Evolutionary conservation across 805 yeast genomes (phyloP).

Genomic region (Jamesozyma gamospora): DNA sequence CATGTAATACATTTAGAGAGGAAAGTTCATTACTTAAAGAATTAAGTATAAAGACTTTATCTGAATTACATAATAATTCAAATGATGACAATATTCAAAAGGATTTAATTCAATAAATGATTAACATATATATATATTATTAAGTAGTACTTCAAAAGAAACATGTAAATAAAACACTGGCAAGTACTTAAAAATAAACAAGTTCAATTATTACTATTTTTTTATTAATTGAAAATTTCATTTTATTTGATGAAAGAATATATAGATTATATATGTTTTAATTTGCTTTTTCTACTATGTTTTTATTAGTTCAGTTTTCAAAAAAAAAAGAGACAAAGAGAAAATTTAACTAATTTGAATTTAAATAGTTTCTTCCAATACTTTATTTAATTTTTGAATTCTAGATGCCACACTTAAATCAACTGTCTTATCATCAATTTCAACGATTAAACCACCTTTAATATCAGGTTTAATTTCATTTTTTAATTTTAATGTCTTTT

Average conservation of each 20-base stretch:
- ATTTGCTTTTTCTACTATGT: no score
- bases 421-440: conserved; percentile 93
- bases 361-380: conserved; percentile 78
- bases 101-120: background rate
- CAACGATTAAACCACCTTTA: conserved; percentile 91
- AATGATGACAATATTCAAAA: background rate
- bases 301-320: no score
- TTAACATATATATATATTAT: background rate
- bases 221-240: background rate
- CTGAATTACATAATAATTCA: background rate
- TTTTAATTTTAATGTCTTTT: conserved; percentile 74
- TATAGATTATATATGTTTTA: conserved; percentile 1
- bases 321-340: background rate
- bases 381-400: conserved; percentile 81
- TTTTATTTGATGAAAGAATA: background rate
- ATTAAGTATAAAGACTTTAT: conserved; percentile 30
- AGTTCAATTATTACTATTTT: no score
- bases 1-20: conserved; percentile 47
- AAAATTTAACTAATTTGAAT: background rate
- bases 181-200: no score
- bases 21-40: conserved; percentile 58
- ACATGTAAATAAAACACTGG: conserved; percentile 1
- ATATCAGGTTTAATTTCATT: conserved; percentile 84
- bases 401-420: conserved; percentile 81
- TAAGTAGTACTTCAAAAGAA: background rate